Evolutionary conservation across 225 moss, liverwort and hornwort genomes (phyloP).

Genomic region (Thuidium tamariscinum): DNA sequence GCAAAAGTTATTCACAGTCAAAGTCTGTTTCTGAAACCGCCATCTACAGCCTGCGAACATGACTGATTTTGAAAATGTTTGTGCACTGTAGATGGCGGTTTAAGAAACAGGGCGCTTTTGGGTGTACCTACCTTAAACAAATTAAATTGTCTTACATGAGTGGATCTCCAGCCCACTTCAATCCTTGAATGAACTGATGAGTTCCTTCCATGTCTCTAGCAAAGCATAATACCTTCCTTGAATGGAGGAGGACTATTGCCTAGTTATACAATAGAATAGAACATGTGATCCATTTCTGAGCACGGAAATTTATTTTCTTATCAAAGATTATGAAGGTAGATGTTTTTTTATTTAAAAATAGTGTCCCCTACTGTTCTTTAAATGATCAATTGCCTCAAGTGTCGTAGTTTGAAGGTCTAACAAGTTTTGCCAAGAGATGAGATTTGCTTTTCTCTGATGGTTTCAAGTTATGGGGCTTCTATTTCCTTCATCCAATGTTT

Average conservation of each 20-base stretch:
- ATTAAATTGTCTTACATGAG: background rate
- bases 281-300: fast-evolving
- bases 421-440: too few species aligned
- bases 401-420: fast-evolving
- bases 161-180: too few species aligned
- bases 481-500: too few species aligned
- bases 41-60: too few species aligned
- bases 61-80: too few species aligned
- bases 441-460: too few species aligned
- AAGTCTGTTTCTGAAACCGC: too few species aligned
- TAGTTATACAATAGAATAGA: background rate
- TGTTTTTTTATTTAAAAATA: fast-evolving
- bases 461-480: too few species aligned
- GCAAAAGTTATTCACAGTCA: too few species aligned
- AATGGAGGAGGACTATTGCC: background rate
- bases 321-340: fast-evolving
- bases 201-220: background rate
- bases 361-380: background rate
- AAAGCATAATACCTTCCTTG: too few species aligned
- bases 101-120: too few species aligned
- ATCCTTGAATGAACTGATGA: background rate
- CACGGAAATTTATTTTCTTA: background rate
- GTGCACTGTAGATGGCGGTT: too few species aligned
- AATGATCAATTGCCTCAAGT: background rate
- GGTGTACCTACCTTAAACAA: background rate